Base-by-base conservation (phyloP, 2,329 filamentous ascomycete genomes). In the Volutella citrinella region DNA sequence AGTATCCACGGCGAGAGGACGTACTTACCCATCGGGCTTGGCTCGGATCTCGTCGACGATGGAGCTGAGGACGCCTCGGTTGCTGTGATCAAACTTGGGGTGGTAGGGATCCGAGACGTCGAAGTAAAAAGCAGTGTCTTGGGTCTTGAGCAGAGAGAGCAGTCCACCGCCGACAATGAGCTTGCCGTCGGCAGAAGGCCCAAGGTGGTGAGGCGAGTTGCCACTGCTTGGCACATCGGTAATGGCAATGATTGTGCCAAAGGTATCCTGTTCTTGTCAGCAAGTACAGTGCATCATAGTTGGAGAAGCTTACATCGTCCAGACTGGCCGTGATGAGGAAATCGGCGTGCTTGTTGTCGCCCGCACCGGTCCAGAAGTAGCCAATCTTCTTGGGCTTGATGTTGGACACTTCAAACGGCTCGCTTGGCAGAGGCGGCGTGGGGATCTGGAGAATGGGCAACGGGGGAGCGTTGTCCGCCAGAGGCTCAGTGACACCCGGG, bases 341-440 rank as follows among this genome's bases (percentile, higher is more conserved):
- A 44, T 80, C 70, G 51, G 71, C 71, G 56, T 80, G 76, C 28
- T 68, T 49, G 48, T 80, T 80, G 48, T 80, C 76, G 21, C 73
- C 77, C 20, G 77, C 65, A 13, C 69, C 76, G 32, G 75, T 78
- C 75, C 75, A 80, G 60, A 80, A 80, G 57, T 80, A 80, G 0
- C 76, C 78, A 51, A 81, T 76, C 63, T 81, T 81, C 70, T 80
- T 81, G 18, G 78, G 77, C 60, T 72, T 74, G 51, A 80, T 69
- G 40, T 74, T 61, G 51, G 70, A 74, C 4, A 66, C 60, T 10
- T 60, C 63, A 40, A 78, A 79, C 7, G 69, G 70, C 8, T 67
- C 68, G 45, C 71, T 76, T 4, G 65, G 59, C n/a, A 80, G 54
- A 0, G 76, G 69, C 30, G 76, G 76, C n/a, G 72, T 77, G 3